Base-by-base conservation (phyloP, 768 basidiomycete species). In the Chalciporus piperatus region DNA sequence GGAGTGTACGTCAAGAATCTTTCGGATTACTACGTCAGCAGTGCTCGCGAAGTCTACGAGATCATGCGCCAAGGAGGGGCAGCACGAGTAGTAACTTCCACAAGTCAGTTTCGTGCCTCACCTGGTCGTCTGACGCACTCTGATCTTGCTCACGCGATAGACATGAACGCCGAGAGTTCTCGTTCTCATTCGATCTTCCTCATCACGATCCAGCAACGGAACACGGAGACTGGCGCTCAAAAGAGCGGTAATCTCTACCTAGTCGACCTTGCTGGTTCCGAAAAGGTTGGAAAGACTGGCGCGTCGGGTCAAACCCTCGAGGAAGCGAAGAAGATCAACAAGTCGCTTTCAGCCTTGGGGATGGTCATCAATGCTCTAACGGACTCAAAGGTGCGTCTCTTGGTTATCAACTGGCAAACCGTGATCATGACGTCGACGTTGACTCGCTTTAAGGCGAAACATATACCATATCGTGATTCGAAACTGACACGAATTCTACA, bases 301-400 rank as follows among this genome's bases (percentile, higher is more conserved):
- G 97, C 97, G 45, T 98, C 95, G 3, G 97, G 97, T 1, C 98
- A 99, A 70, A 99, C 97, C 22, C 74, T 99, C 8, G 97, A 99
- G 70, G 97, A 99, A 72, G 97, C 97, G 13, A 99, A 99, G 84
- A 99, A 99, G 80, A 99, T 99, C 75, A 99, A 99, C 76, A 99
- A 99, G 72, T 93, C 90, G 25, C 74, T 99, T 23, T 96, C 93
- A 16, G 97, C 97, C 11, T 81, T 99, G 56, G 97, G 97, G 33
- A 98, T 98, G 94, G 97, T 99, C 64, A 99, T 99, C 66, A 99
- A 99, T 61, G 94, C 96, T 4, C 74, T 99, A 56, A 99, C 97
- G 6, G 97, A 99, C 64, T 77, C 85, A 55, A 99, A 98, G 82
- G 96, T 89, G 57, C 49, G 79, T 63, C 30, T 32, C 43, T 42